Base-by-base conservation (phyloP, 441 rosid genomes). In the Erodium trifolium region DNA sequence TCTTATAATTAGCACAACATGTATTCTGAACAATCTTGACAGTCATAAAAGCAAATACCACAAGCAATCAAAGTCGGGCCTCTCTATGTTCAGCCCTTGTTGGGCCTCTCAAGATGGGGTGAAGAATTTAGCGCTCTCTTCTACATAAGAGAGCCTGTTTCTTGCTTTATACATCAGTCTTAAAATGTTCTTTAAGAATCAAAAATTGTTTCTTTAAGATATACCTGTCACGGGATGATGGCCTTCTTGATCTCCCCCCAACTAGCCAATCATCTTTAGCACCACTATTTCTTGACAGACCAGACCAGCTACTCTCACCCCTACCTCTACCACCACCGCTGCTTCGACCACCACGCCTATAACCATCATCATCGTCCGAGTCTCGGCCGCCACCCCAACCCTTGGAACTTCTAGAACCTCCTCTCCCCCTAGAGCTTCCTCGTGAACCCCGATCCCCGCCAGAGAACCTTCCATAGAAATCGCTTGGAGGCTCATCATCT, bases 401-500 rank as follows among this genome's bases (percentile, higher is more conserved):
- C 67, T 83, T 72, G 19, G 95, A 84, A 23, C 82, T 63, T 68
- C 87, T 86, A 18, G 68, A 79, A 70, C 87, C 85, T 74, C 86
- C 73, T 17, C 77, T 78, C 45, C 82, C 84, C 67, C 69, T 76
- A 18, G 71, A 67, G 51, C 68, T 64, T 0, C 70, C 71, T 5
- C 76, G 78, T 14, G 78, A 62, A 67, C 69, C 82, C 73, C 5
- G 82, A 71, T 34, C 97, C 84, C 92, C 82, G 75, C 79, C 76
- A 66, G 93, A 87, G 82, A 89, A 93, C 80, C 80, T 81, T 31
- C 97, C 99, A 69, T 91, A 91, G 83, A 72, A 82, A 79, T 89
- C 99, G 75, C 86, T 79, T 4, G 93, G 68, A 5, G 96, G 97
- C 41, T 93, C 96, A 73, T 91, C 96, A 69, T 93, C 99, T 86